Conservation (phyloP, 768 basidiomycete species). For the Lyophyllum decastes region DNA sequence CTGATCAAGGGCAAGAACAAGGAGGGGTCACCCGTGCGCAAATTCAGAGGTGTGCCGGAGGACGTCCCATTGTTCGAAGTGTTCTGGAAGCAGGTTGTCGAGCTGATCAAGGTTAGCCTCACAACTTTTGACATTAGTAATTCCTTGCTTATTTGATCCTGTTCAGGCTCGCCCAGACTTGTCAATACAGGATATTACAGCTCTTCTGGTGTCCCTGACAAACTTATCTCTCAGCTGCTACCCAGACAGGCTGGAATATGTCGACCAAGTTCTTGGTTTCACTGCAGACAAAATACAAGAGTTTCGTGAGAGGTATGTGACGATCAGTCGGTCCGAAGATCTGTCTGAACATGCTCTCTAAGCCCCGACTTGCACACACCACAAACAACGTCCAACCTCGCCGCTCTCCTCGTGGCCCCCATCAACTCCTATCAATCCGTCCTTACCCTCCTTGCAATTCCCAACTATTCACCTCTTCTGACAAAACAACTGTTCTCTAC, state of each 20-base stretch:
- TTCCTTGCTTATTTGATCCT: neutral
- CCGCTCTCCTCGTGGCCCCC: conserved; percentile 88
- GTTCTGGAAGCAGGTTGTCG: conserved; percentile 98
- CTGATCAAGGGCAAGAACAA: conserved; percentile 59
- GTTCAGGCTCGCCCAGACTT: conserved; percentile 91
- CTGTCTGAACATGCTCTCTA: neutral
- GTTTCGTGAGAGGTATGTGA: conserved; percentile 70
- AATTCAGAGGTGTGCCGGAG: conserved; percentile 95
- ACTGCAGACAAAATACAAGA: conserved; percentile 86
- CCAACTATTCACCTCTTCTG: conserved; percentile 84
- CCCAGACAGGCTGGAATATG: conserved; percentile 95
- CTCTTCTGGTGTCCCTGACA: conserved; percentile 90
- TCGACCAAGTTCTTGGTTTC: conserved; percentile 93
- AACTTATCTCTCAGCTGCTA: conserved; percentile 97
- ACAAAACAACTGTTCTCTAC: conserved; percentile 87
- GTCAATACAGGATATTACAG: conserved; percentile 96
- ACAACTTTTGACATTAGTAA: neutral
- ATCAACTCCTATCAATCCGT: conserved; percentile 97
- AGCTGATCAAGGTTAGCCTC: conserved; percentile 83
- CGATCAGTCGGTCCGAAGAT: neutral
- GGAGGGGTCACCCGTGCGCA: conserved; percentile 59
- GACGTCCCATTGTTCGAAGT: conserved; percentile 96
- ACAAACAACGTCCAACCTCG: conserved; percentile 88
- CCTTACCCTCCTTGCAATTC: conserved; percentile 94
- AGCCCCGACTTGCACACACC: conserved; percentile 89